Evolutionary conservation across 2,329 filamentous ascomycete genomes (phyloP).

Genomic region (Tolypocladium sp.): DNA sequence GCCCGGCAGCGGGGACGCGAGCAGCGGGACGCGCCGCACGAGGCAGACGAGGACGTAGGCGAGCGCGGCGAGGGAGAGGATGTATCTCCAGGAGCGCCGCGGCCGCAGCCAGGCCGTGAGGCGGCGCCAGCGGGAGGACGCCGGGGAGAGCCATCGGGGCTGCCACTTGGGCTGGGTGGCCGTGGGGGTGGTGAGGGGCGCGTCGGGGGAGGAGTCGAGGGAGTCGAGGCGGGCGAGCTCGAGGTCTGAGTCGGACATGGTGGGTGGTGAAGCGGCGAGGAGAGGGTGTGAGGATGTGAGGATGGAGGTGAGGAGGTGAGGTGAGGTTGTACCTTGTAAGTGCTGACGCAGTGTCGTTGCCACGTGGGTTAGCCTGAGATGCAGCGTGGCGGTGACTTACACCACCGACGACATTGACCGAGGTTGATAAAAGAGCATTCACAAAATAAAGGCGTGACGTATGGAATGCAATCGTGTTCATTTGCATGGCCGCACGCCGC

Average conservation of each 20-base stretch:
- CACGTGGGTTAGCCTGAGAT: background rate
- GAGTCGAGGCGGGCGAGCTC: slow-evolving; percentile 3
- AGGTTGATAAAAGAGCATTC: background rate
- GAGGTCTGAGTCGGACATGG: background rate
- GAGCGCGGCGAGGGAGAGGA: background rate
- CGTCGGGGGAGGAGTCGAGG: slow-evolving; percentile 1
- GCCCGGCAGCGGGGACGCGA: slow-evolving; percentile 32
- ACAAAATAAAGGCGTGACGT: background rate
- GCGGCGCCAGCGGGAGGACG: too few species aligned
- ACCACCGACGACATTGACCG: background rate
- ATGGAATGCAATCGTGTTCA: background rate
- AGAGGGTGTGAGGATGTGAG: background rate
- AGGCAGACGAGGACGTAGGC: slow-evolving; percentile 29
- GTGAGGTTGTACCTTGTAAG: background rate
- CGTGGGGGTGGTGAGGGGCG: slow-evolving; percentile 1
- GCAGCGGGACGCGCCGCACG: slow-evolving; percentile 28
- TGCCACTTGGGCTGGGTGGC: background rate
- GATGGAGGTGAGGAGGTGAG: too few species aligned
- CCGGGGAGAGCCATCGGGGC: background rate
- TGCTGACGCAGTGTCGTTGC: background rate
- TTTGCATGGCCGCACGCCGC: background rate
- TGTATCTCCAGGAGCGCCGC: background rate
- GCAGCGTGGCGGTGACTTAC: background rate
- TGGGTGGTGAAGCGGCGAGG: background rate
- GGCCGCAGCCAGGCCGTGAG: background rate